Conservation (phyloP, 176 grass and related monocot genomes). For the Metroxylon sagu region DNA sequence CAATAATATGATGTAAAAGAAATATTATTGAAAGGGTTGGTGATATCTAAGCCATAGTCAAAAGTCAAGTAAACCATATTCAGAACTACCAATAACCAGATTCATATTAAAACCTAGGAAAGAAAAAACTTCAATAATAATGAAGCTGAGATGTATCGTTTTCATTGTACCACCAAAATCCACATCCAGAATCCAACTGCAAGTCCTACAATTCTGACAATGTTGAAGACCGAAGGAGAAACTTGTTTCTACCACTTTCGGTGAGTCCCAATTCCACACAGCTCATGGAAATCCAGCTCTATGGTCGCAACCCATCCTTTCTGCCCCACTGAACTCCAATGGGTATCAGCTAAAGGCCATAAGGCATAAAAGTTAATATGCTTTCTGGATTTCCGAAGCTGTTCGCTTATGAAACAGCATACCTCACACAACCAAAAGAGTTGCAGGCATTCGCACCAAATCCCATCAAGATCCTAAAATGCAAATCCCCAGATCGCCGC, state of each 20-base stretch:
- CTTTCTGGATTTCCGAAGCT: slow-evolving; percentile 15
- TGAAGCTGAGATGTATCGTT: too few relatives aligned
- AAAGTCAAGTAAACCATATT: too few relatives aligned
- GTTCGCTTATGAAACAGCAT: slow-evolving; percentile 48
- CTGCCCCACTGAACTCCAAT: neutral
- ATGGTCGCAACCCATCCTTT: neutral
- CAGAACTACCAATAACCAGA: too few relatives aligned
- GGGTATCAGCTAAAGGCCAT: neutral
- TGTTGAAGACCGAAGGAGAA: neutral
- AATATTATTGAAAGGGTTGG: slow-evolving; percentile 1
- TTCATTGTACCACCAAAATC: slow-evolving; percentile 7
- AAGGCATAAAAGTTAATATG: neutral
- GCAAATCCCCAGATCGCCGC: slow-evolving; percentile 56
- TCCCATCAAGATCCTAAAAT: slow-evolving; percentile 63
- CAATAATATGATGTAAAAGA: slow-evolving; percentile 33
- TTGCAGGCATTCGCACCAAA: slow-evolving; percentile 37
- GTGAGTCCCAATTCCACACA: slow-evolving; percentile 12
- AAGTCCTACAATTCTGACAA: neutral
- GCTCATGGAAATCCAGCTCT: slow-evolving; percentile 42
- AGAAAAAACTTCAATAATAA: neutral
- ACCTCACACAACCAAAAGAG: slow-evolving; percentile 58
- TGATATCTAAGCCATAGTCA: too few relatives aligned
- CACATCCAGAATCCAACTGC: slow-evolving; percentile 14
- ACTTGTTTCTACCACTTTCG: slow-evolving; percentile 19
- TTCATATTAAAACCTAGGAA: neutral